Conservation (phyloP, 176 grass and related monocot species). For the Themeda triandra region DNA sequence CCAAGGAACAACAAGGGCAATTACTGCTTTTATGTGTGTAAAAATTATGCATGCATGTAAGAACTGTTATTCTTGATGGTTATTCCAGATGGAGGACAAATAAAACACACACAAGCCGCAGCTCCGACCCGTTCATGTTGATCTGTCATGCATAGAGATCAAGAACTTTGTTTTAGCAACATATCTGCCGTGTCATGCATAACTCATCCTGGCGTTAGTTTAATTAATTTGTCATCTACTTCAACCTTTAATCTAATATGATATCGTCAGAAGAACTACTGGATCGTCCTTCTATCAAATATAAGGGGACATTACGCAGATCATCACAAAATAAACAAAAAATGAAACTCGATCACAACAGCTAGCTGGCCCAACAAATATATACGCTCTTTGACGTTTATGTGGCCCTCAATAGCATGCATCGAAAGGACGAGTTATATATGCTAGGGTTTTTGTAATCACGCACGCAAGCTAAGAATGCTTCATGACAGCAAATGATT, state of each 20-base stretch:
- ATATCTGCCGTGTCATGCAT: neutral
- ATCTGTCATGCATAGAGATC: neutral
- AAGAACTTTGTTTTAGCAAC: neutral
- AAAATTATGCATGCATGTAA: too few relatives aligned
- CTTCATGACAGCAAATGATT: slow-evolving; percentile 2
- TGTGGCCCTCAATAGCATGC: neutral
- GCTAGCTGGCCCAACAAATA: neutral
- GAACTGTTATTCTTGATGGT: too few relatives aligned
- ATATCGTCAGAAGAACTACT: neutral
- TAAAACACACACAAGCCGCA: too few relatives aligned
- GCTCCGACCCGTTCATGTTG: neutral
- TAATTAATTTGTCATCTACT: neutral
- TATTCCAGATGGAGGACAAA: too few relatives aligned
- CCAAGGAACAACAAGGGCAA: too few relatives aligned
- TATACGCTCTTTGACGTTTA: neutral
- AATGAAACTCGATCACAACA: neutral
- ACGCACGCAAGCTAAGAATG: too few relatives aligned
- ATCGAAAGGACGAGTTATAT: neutral
- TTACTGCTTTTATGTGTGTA: too few relatives aligned
- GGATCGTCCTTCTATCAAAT: too few relatives aligned
- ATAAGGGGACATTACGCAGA: neutral
- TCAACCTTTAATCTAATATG: neutral
- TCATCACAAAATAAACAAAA: neutral
- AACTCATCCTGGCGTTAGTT: neutral
- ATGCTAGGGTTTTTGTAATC: slow-evolving; percentile 23